A percentile compares a stretch with the other conserved stretches of the same genome.
phyloP scores from a whole-genome alignment of 1,139 yeast genomes.

The Citeromyces hawaiiensis region DNA sequence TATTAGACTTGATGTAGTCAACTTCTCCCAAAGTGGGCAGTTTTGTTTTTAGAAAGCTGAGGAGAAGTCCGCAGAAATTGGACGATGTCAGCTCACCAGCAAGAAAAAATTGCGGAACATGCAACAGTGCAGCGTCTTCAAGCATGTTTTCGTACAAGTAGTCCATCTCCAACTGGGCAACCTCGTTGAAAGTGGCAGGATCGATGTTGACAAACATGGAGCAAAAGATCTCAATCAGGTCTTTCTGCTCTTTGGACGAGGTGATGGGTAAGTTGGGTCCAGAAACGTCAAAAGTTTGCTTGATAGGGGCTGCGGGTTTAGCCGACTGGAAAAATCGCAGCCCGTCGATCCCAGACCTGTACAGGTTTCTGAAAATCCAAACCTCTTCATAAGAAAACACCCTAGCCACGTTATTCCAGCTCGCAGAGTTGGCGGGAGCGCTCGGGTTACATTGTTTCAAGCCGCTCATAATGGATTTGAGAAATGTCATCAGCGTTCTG shows the following conservation, averaged over 20 bases:
- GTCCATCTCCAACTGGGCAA: slow-evolving; percentile 70
- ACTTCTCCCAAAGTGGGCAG: slow-evolving; percentile 72
- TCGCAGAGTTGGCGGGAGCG: slow-evolving; percentile 51
- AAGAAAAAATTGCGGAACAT: slow-evolving; percentile 85
- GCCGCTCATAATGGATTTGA: slow-evolving; percentile 85
- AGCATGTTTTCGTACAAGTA: slow-evolving; percentile 70
- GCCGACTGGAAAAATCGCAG: slow-evolving; percentile 59
- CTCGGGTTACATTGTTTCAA: slow-evolving; percentile 86
- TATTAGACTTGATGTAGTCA: slow-evolving; percentile 66
- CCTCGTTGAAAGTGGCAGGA: slow-evolving; percentile 91
- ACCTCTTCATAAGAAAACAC: slow-evolving; percentile 77
- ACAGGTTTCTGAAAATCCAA: slow-evolving; percentile 57
- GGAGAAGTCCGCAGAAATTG: slow-evolving; percentile 78
- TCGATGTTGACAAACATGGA: slow-evolving; percentile 89
- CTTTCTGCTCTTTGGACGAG: slow-evolving; percentile 87
- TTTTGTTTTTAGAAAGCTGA: slow-evolving; percentile 63
- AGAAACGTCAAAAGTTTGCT: slow-evolving; percentile 53
- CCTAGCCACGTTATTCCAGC: slow-evolving; percentile 86
- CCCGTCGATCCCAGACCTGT: slow-evolving; percentile 78
- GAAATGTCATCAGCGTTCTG: slow-evolving; percentile 78
- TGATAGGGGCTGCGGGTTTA: slow-evolving; percentile 20
- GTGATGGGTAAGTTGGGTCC: slow-evolving; percentile 78
- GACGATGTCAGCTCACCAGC: slow-evolving; percentile 92
- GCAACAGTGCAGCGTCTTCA: slow-evolving; percentile 75
- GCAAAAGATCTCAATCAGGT: slow-evolving; percentile 90